These are phyloP conservation scores for Cordyceps fumosorosea DNA, from an alignment of 2,329 filamentous ascomycete species.

Conservation along the genomic window DNA sequence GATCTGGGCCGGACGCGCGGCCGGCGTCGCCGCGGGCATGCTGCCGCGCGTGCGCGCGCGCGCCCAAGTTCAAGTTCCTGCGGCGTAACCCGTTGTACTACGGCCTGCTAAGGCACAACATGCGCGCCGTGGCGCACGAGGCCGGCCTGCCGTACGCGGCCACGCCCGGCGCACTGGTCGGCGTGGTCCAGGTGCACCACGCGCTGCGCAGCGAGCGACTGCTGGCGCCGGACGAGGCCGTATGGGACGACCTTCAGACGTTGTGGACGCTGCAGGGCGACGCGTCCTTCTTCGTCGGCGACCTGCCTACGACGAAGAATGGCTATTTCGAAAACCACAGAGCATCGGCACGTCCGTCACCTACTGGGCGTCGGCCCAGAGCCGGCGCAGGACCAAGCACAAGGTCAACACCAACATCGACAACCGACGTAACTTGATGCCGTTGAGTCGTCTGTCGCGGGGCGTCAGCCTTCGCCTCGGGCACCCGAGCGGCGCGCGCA, in stretches of 20 bases:
- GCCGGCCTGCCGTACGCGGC: conserved; percentile 15
- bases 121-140: conserved; percentile 15
- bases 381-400: conserved; percentile 9
- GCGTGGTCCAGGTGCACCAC: conserved; percentile 18
- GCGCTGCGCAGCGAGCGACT: conserved; percentile 18
- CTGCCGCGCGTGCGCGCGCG: background rate
- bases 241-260: conserved; percentile 16
- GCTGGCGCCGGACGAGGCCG: background rate
- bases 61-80: conserved; percentile 17
- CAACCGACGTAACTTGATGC: conserved; percentile 16
- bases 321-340: conserved; percentile 20
- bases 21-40: background rate
- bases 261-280: conserved; percentile 17
- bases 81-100: conserved; percentile 19
- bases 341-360: conserved; percentile 16
- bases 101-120: conserved; percentile 17
- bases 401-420: conserved; percentile 11
- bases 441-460: background rate
- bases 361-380: conserved; percentile 15
- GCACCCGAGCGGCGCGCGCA: background rate
- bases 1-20: conserved; percentile 3
- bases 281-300: conserved; percentile 19
- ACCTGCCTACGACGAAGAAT: conserved; percentile 15
- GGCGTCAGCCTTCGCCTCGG: background rate
- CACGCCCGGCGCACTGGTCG: conserved; percentile 16